A percentile compares a stretch with the other conserved stretches of the same genome.
phyloP scores from a whole-genome alignment of 2,329 filamentous ascomycete species.

The Cercospora sp. region DNA sequence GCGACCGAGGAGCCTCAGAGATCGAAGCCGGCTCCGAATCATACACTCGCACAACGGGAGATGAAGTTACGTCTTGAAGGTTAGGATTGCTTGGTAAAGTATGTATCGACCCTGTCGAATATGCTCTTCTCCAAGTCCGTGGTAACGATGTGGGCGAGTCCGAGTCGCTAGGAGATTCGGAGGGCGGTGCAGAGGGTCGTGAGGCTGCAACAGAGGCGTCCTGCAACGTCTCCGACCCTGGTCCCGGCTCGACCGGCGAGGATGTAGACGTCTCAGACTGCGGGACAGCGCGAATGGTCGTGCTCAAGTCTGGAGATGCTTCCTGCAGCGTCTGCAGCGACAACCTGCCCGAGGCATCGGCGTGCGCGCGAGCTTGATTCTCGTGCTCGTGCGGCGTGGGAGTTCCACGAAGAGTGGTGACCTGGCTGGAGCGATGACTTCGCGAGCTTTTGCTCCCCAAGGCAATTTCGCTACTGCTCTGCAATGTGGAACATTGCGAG shows the following conservation, averaged over 20 bases:
- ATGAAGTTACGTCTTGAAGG: slow-evolving; percentile 22
- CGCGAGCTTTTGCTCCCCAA: slow-evolving; percentile 26
- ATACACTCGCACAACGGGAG: slow-evolving; percentile 21
- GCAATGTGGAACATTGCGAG: slow-evolving; percentile 34
- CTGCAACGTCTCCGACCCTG: slow-evolving; percentile 22
- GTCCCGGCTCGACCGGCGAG: slow-evolving; percentile 23
- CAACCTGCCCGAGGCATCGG: slow-evolving; percentile 18
- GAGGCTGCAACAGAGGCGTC: slow-evolving; percentile 17
- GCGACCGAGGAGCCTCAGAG: slow-evolving; percentile 24
- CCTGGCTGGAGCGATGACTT: slow-evolving; percentile 33
- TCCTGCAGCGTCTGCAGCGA: slow-evolving; percentile 36
- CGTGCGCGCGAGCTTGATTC: slow-evolving; percentile 26
- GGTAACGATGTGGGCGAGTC: slow-evolving; percentile 15
- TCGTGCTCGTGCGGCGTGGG: slow-evolving; percentile 35
- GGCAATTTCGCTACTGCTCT: slow-evolving; percentile 29
- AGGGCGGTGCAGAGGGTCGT: slow-evolving; percentile 21
- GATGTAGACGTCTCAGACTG: slow-evolving; percentile 25
- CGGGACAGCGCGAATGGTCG: slow-evolving; percentile 28
- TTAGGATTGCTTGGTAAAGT: slow-evolving; percentile 22
- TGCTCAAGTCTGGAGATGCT: slow-evolving; percentile 30
- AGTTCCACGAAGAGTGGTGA: slow-evolving; percentile 36
- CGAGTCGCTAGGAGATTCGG: slow-evolving; percentile 21
- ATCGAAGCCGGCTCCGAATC: slow-evolving; percentile 26
- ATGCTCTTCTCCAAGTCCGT: slow-evolving; percentile 20
- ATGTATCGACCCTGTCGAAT: slow-evolving; percentile 24